phyloP scores from a whole-genome alignment of 495 filamentous ascomycete species.

The Xylaria palmicola region DNA sequence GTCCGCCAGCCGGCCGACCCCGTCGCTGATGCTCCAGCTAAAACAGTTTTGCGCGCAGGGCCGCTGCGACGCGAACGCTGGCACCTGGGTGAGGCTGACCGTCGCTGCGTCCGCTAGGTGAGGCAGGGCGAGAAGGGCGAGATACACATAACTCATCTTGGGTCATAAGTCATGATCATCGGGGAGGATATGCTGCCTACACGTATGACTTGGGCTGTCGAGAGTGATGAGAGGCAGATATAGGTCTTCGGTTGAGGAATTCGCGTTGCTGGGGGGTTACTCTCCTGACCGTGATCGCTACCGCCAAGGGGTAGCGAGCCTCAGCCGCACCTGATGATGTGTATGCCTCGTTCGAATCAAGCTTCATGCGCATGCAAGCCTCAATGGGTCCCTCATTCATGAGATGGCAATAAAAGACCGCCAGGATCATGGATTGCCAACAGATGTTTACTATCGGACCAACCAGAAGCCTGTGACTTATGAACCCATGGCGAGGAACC shows the following conservation, averaged over 20 bases:
- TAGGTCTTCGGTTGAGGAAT: not conserved
- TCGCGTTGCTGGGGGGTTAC: not conserved
- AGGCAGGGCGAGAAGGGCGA: not conserved
- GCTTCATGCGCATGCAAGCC: not conserved
- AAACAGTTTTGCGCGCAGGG: conserved; percentile 4
- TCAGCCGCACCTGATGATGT: conserved; percentile 5
- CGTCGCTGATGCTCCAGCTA: not conserved
- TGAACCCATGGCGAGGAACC: too few species aligned
- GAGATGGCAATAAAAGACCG: not conserved
- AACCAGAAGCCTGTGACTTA: not conserved
- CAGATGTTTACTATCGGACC: not conserved
- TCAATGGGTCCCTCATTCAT: not conserved
- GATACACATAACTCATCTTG: not conserved
- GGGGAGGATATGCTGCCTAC: not conserved
- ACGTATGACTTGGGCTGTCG: not conserved
- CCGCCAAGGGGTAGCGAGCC: not conserved
- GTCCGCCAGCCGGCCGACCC: not conserved
- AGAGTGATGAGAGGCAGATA: not conserved
- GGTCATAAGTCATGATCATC: not conserved
- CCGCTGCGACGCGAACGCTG: not conserved
- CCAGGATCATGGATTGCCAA: not conserved
- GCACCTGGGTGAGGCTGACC: not conserved
- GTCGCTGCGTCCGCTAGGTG: not conserved
- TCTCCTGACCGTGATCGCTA: not conserved
- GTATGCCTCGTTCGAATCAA: not conserved